Base-by-base conservation (phyloP, 495 filamentous ascomycete species). In the Usnea hakonensis region DNA sequence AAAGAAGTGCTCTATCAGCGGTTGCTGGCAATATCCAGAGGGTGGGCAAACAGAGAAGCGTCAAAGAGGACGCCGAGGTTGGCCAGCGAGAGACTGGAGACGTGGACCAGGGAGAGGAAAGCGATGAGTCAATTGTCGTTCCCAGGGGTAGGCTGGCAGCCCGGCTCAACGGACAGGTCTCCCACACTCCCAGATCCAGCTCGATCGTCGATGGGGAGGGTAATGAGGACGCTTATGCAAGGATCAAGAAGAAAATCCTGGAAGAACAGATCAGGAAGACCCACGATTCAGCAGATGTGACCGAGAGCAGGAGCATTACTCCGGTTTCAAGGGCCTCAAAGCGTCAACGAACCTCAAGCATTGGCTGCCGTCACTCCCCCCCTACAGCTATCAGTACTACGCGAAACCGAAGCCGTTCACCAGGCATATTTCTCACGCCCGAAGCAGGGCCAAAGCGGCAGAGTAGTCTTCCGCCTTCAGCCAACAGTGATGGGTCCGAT, bases 141-240 rank as follows among this genome's bases (percentile, higher is more conserved):
- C 89, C 89, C 5, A 81, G 81, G 56, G 90, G 90, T 5, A 82
- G 85, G 32, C 78, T 94, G 65, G 90, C 90, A 59, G 79, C 85
- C 19, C 78, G 86, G 30, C 85, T 92, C 80, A 82, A 83, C 16
- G 21, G 60, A 21, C 55, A 61, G 67, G 44, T 57, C 65, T 71
- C 16, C 68, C 55, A 57, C 68, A 58, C 28, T 68, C 68, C 41
- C 57, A 70, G 41, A 50, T 41, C 65, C 60, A 46, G 57, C 63
- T 21, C 53, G 60, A n/a, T 37, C 65, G 14, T 60, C 37, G 54
- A 41, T 48, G 46, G 10, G 5, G 63, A 66, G 19, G 64, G 46
- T 30, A 65, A 64, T 28, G 64, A 67, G 50, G 62, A 66, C 57
- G 68, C 64, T 28, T 57, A 60, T 62, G 50, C 68, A 4, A 68